phyloP scores from a whole-genome alignment of 306 rosid genomes.

The Vigna mungo region DNA sequence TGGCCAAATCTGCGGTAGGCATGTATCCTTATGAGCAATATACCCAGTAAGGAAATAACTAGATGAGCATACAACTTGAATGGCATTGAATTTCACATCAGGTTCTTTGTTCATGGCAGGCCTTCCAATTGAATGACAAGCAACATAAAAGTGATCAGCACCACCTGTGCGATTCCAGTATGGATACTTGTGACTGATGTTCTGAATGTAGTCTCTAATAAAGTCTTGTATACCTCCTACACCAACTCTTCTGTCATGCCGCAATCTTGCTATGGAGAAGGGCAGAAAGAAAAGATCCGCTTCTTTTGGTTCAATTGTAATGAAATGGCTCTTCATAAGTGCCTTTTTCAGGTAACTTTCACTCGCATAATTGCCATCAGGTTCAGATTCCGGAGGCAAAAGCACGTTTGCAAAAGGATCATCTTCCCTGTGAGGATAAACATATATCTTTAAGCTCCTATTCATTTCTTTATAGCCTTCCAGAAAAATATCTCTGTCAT shows the following conservation, averaged over 20 bases:
- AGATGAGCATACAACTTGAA: constrained; percentile 84
- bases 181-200: constrained; percentile 61
- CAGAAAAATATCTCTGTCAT: constrained; percentile 63
- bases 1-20: constrained; percentile 86
- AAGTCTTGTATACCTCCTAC: constrained; percentile 74
- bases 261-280: constrained; percentile 79
- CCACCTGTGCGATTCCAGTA: constrained; percentile 83
- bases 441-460: constrained; percentile 78
- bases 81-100: constrained; percentile 64
- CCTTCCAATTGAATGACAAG: constrained; percentile 86
- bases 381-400: constrained; percentile 64
- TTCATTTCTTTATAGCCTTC: constrained; percentile 85
- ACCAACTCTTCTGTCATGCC: constrained; percentile 73
- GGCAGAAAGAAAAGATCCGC: constrained; percentile 89
- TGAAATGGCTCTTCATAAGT: constrained; percentile 70
- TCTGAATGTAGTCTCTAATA: constrained; percentile 62
- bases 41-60: constrained; percentile 68
- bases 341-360: constrained; percentile 83
- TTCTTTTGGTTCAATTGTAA: constrained; percentile 61
- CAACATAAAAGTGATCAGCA: constrained; percentile 79
- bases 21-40: constrained; percentile 75
- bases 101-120: constrained; percentile 73
- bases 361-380: constrained; percentile 88
- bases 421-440: constrained; percentile 73
- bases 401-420: constrained; percentile 80